phyloP scores from a whole-genome alignment of 1,139 yeast species.

The Saccharomyces hybrid region DNA sequence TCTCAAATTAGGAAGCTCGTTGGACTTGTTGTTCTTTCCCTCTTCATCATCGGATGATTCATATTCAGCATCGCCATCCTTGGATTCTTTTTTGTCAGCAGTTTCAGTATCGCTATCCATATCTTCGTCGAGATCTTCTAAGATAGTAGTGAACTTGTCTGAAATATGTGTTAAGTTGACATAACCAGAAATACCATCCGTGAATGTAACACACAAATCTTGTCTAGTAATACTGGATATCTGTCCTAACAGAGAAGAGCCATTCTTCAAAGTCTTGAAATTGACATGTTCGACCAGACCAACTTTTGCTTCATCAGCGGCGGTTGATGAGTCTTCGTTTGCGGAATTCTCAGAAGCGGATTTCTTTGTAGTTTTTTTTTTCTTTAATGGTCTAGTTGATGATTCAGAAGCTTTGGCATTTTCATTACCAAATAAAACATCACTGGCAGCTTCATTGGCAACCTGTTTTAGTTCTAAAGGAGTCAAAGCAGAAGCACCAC shows the following conservation, averaged over 20 bases:
- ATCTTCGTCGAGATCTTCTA: conserved; percentile 48
- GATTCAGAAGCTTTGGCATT: conserved; percentile 26
- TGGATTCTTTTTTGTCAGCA: conserved; percentile 15
- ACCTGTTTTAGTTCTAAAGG: conserved; percentile 90
- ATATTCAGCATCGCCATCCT: conserved; percentile 32
- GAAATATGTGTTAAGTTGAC: conserved; percentile 73
- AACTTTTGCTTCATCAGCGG: conserved; percentile 21
- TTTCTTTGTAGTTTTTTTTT: conserved; percentile 33
- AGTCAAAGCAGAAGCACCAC: conserved; percentile 78
- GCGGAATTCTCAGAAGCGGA: conserved; percentile 23
- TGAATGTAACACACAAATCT: conserved; percentile 63
- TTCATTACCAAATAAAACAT: conserved; percentile 58
- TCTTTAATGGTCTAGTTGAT: conserved; percentile 33
- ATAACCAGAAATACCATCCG: conserved; percentile 75
- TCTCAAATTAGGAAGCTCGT: conserved; percentile 49
- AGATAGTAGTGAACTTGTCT: conserved; percentile 46
- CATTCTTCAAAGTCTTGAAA: conserved; percentile 57
- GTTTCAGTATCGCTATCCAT: conserved; percentile 33
- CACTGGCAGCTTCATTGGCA: conserved; percentile 84
- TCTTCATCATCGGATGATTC: conserved; percentile 32
- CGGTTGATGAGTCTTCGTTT: conserved; percentile 17
- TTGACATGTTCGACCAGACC: conserved; percentile 52
- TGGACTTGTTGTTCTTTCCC: conserved; percentile 28
- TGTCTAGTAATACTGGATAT: conserved; percentile 50
- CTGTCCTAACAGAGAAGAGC: conserved; percentile 72